Evolutionary conservation across 2,329 filamentous ascomycete species (phyloP).

Genomic region (Davidsoniella neocaledoniae): DNA sequence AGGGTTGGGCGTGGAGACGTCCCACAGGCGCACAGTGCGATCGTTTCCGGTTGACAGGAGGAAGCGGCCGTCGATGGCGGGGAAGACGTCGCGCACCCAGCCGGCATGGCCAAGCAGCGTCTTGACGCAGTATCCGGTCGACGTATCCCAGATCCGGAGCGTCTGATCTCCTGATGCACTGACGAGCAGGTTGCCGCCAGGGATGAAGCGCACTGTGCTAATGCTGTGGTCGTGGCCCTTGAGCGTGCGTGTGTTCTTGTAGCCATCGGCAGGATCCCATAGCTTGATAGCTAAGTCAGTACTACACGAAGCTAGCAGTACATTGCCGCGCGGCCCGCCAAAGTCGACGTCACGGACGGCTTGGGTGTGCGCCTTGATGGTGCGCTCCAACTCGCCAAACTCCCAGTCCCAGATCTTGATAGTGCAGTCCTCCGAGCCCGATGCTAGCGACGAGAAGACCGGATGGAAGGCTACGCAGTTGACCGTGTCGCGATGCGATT

Average conservation of each 20-base stretch:
- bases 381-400: constrained; percentile 73
- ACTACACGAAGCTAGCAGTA: constrained; percentile 55
- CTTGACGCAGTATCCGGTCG: constrained; percentile 80
- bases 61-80: constrained; percentile 68
- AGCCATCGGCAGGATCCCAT: constrained; percentile 83
- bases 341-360: constrained; percentile 80
- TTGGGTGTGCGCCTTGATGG: constrained; percentile 82
- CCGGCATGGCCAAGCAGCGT: constrained; percentile 74
- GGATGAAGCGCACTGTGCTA: constrained; percentile 74
- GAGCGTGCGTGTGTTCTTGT: constrained; percentile 86
- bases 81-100: constrained; percentile 81
- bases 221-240: constrained; percentile 88
- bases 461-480: constrained; percentile 88
- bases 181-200: constrained; percentile 71
- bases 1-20: constrained; percentile 46
- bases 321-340: constrained; percentile 66
- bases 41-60: constrained; percentile 73
- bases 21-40: constrained; percentile 69
- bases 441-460: constrained; percentile 76
- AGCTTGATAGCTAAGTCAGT: constrained; percentile 87
- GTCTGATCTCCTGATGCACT: constrained; percentile 75
- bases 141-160: constrained; percentile 80
- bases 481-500: constrained; percentile 67
- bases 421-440: constrained; percentile 77
- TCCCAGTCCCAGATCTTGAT: constrained; percentile 99